Conservation (phyloP, 257 asterid genomes). For the Ilex aquifolium region DNA sequence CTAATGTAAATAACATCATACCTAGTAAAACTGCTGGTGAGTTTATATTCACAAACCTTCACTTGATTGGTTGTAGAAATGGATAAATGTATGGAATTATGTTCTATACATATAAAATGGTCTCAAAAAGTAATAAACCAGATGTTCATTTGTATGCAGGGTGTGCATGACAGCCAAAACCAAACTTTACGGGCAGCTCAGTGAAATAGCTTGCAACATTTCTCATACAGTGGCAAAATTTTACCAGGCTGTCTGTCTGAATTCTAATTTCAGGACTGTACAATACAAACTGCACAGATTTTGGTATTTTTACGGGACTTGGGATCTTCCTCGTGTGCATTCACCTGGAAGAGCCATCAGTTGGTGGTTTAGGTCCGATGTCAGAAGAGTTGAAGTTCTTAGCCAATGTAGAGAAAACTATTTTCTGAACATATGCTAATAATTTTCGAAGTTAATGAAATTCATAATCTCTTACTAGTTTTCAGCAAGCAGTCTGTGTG, state of each 20-base stretch:
- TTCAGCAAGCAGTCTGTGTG: no score
- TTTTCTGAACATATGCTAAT: slow-evolving; percentile 7
- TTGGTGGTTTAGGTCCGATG: slow-evolving; percentile 5
- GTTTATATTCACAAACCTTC: neutral
- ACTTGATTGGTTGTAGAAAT: neutral
- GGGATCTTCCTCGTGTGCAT: slow-evolving; percentile 20
- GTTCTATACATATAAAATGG: neutral
- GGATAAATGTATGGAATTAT: neutral
- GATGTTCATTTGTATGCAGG: slow-evolving; percentile 24
- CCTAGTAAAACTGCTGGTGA: slow-evolving; percentile 38
- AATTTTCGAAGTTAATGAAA: slow-evolving; percentile 4
- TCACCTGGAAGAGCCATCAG: slow-evolving; percentile 10
- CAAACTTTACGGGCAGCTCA: neutral
- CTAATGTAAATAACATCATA: slow-evolving; percentile 22
- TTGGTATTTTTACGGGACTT: slow-evolving; percentile 12
- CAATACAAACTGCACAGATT: slow-evolving; percentile 8
- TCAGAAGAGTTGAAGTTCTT: slow-evolving; percentile 8
- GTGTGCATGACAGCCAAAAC: slow-evolving; percentile 18
- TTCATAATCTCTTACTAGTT: neutral
- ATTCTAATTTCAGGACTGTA: neutral
- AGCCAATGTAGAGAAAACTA: slow-evolving; percentile 6
- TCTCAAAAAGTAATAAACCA: neutral
- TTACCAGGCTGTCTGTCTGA: neutral
- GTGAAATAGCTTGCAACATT: no score
- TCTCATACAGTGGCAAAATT: slow-evolving; percentile 6